Conservation (phyloP, 345 rosid genomes). For the Camelina hispida region DNA sequence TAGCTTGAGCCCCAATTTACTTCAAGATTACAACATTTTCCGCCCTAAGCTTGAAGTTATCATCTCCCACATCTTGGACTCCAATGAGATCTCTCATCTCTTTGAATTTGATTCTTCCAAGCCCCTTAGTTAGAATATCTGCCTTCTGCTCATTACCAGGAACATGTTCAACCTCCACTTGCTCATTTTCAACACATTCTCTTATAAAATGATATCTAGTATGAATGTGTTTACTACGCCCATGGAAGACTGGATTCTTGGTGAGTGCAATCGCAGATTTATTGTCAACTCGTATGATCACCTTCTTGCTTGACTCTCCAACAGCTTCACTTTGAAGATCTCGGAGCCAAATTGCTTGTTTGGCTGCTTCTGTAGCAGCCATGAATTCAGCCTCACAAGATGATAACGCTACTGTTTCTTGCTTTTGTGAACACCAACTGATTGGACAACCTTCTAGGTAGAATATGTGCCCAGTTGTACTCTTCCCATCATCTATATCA, state of each 20-base stretch:
- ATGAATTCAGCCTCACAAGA: not conserved
- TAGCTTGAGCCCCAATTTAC: too few relatives aligned
- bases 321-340: not conserved
- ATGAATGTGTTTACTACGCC: not conserved
- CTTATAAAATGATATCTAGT: not conserved
- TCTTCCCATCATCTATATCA: not conserved
- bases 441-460: rapidly evolving
- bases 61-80: not conserved
- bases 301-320: not conserved
- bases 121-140: not conserved
- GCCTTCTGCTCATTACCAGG: not conserved
- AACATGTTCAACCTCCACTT: not conserved
- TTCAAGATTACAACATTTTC: not conserved
- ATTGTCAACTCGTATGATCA: not conserved
- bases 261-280: not conserved
- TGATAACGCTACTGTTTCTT: not conserved
- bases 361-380: not conserved
- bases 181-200: not conserved
- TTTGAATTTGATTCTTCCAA: not conserved
- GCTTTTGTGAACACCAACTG: not conserved
- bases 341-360: not conserved
- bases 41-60: not conserved
- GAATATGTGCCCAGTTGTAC: not conserved
- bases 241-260: not conserved
- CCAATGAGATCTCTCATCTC: not conserved